A percentile compares a stretch with the other conserved stretches of the same genome.
Conservation (phyloP, 176 grass and related monocot species). For the Carex parvula region DNA sequence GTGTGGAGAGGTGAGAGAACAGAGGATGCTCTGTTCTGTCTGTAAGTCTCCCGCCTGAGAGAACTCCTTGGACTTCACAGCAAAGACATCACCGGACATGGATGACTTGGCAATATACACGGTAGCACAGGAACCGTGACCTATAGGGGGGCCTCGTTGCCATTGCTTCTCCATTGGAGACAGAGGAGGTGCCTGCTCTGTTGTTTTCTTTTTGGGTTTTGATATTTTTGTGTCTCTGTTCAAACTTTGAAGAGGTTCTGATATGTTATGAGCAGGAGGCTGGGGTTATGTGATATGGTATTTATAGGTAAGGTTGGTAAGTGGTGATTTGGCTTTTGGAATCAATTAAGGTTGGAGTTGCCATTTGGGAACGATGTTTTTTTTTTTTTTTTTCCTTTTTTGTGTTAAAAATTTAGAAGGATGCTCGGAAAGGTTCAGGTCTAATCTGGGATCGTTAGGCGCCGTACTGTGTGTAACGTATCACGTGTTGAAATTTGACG, state of each 20-base stretch:
- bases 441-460: not conserved
- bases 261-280: too few species aligned
- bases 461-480: not conserved
- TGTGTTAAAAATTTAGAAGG: not conserved
- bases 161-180: conserved; percentile 30
- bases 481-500: conserved; percentile 15
- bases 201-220: not conserved
- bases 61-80: conserved; percentile 47
- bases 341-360: conserved; percentile 12
- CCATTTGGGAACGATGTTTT: not conserved
- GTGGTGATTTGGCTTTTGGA: not conserved
- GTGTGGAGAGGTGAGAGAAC: conserved; percentile 39
- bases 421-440: not conserved
- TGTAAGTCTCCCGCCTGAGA: conserved; percentile 19
- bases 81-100: conserved; percentile 53
- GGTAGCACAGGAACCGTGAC: conserved; percentile 57
- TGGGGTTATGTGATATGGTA: not conserved
- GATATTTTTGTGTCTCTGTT: not conserved
- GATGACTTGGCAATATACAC: conserved; percentile 46
- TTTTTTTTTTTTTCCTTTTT: not conserved
- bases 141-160: conserved; percentile 38
- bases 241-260: not conserved
- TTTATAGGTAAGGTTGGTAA: conserved; percentile 12
- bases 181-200: not conserved
- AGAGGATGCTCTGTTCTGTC: conserved; percentile 46